Base-by-base conservation (phyloP, 768 basidiomycete genomes). In the Termitomyces sp. region DNA sequence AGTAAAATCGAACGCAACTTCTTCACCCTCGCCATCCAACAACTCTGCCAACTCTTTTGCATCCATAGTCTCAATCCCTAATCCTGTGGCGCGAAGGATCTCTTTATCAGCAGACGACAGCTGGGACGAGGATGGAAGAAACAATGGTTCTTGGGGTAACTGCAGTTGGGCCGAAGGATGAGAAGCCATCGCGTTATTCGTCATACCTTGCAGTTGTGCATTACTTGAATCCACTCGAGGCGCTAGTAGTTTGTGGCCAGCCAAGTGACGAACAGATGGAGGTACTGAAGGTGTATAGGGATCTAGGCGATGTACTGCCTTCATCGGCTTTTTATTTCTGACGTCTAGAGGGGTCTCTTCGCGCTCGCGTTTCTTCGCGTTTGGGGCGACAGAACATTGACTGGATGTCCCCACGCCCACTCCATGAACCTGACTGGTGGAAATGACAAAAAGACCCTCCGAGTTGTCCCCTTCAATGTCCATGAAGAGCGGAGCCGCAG, bases 371-470 rank as follows among this genome's bases (percentile, higher is more conserved):
- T 80, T 83, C 62, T 69, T 75, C 33, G 54, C 66, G 34, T 67
- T 67, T 27, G 59, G 68, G 54, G 50, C 60, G 63, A 27, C 54
- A 65, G 60, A 66, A 64, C 58, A 63, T 62, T 64, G 70, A 33
- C 62, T 68, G 39, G 70, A 60, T 30, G 65, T 57, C 12, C 69
- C 66, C n/a, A 67, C 57, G 15, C 67, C 61, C 15, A 69, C 72
- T 44, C 77, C 79, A 24, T 79, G 81, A 31, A 81, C 76, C 58
- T 85, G 82, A 66, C 82, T 90, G 8, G 91, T 91, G 7, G 91
- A 89, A 60, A 93, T 86, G 27, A 91, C 87, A 67, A 92, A 92
- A 34, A 92, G 77, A 42, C 78, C 76, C 37, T 89, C 83, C 1
- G 76, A 76, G 56, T 78, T 76, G 64, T 93, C 89, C 9, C 83